Evolutionary conservation across 2,329 filamentous ascomycete species (phyloP), one percentile per base, ranked within the genome.

Genomic region (Colletotrichum chlorophyti): DNA sequence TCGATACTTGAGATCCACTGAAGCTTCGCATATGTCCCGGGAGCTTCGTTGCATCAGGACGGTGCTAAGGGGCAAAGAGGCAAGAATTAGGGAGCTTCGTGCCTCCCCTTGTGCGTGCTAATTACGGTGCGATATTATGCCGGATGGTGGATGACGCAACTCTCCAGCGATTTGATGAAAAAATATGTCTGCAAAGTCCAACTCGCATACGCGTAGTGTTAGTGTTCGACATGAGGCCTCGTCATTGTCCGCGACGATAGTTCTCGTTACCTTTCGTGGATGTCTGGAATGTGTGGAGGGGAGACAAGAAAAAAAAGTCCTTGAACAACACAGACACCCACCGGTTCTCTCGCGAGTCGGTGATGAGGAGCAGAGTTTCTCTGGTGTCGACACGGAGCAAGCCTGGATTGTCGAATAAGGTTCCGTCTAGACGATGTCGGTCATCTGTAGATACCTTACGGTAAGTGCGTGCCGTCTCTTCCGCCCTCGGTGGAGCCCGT

Each of bases 1-100:
- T 31, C 6, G 31, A 2, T 37, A 45, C 35, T 37, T 50, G 15
- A 15, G 19, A 29, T 21, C 37, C 37, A 59, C 21, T 17, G 24
- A 26, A 59, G 57, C 57, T 59, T 43, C n/a, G n/a, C n/a, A n/a
- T 26, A 40, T 45, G 37, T 29, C 21, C 42, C 19, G 32, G 38
- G 55, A 55, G 43, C 31, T 49, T 59, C 55, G 37, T 34, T 55
- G 51, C 43, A 40, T n/a, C n/a, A 23, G 52, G 45, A 6, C 9
- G 29, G 23, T n/a, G 24, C 29, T n/a, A n/a, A 45, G 27, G 35
- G 24, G 45, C 42, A 19, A 19, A 14, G 26, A 17, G 29, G 14
- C 6, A 23, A n/a, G 27, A n/a, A 10, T 21, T 4, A 24, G n/a
- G 24, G 47, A 14, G 43, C 29, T 15, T 23, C 34, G 19, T 9